Evolutionary conservation across 192 early-diverging fungal genomes (phyloP).

Genomic region (Coemansia sp.): DNA sequence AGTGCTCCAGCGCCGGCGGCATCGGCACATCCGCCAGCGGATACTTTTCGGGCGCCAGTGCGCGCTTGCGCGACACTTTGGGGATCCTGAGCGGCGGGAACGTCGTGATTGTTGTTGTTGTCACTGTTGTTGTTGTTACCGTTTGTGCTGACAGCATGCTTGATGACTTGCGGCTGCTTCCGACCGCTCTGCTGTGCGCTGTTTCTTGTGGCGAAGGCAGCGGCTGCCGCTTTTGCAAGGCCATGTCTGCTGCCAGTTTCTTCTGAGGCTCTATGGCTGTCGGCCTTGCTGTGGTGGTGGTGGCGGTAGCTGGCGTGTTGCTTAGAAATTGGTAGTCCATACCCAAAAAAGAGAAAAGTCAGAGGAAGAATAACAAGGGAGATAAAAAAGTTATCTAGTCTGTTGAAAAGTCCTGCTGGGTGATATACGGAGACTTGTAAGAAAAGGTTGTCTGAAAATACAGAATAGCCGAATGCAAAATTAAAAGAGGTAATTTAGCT

Average conservation of each 20-base stretch:
- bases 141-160: constrained; percentile 60
- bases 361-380: neutral
- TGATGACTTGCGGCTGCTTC: constrained; percentile 24
- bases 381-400: neutral
- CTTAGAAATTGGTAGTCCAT: neutral
- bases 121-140: constrained; percentile 70
- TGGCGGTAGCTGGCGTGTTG: no score
- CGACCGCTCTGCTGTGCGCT: neutral
- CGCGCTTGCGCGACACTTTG: constrained; percentile 55
- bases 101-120: constrained; percentile 79
- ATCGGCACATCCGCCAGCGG: constrained; percentile 73
- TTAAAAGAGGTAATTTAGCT: neutral
- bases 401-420: no score
- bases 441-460: no score
- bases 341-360: neutral
- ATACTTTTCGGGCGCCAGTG: constrained; percentile 64
- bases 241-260: neutral
- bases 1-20: constrained; percentile 75
- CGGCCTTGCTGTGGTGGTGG: neutral
- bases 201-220: constrained; percentile 35
- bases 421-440: no score
- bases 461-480: neutral
- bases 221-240: constrained; percentile 2
- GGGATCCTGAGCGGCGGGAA: constrained; percentile 73
- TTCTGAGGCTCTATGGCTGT: neutral